Base-by-base conservation (phyloP, 345 rosid genomes). In the Fremontodendron californicum region DNA sequence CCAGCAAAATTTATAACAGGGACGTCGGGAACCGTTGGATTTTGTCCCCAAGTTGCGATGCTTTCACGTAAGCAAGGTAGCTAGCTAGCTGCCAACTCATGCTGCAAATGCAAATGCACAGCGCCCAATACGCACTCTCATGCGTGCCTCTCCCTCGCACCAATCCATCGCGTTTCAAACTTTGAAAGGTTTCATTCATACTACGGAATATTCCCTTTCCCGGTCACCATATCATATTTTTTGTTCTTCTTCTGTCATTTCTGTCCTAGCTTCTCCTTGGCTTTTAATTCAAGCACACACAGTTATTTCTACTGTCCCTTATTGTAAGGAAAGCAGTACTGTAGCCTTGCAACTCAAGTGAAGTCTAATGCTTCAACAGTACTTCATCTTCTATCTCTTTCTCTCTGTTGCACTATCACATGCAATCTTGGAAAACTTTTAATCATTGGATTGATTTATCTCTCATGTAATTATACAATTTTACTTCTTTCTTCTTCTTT, bases 11-110 rank as follows among this genome's bases (percentile, higher is more conserved):
- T 49, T 16, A 18, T 19, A 1, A 19, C 7, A n/a, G 57, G 67
- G 71, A 75, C 80, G 85, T 85, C 86, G 82, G 84, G 72, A 84
- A 83, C 89, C 85, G 86, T 85, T 85, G 84, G 85, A 81, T 78
- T 83, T 84, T 87, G 88, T 82, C 78, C 71, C 82, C 83, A 71
- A 76, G 78, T 81, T 78, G 66, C 80, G 81, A 77, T 76, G 84
- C 79, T 43, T 80, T 78, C 85, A 75, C 83, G 80, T 75, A 63
- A 80, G 71, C 13, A 6, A 45, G 48, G 12, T 9, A 12, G 12
- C 48, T 9, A 12, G 12, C 48, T 33, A 33, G 12, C 72, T 64
- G 84, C 82, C 88, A 76, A 72, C 83, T 76, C 80, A 39, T 45
- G 73, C 9, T 68, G 19, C 54, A 43, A 51, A 19, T 68, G 19